Percentiles rank a stretch among this genome's conserved stretches.
These are phyloP conservation scores for Ampelocalamus luodianensis DNA, from an alignment of 176 grass and related monocot genomes.

Conservation along the genomic window DNA sequence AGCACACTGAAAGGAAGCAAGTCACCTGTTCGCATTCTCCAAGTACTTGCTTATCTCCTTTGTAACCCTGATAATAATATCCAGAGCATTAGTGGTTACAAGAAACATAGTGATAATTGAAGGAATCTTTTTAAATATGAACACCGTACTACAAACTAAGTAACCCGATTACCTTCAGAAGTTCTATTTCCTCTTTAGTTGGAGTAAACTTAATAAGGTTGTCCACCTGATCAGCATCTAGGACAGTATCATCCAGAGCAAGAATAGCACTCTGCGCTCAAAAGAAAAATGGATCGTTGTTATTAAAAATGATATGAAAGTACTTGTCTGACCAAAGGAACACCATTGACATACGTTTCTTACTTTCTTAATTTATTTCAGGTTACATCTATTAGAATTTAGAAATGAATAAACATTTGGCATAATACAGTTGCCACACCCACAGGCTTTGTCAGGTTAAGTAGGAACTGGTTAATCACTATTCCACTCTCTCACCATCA, in stretches of 20 bases:
- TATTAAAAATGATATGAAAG: conserved; percentile 24
- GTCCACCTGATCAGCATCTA: conserved; percentile 95
- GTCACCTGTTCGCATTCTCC: conserved; percentile 91
- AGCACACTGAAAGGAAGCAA: conserved; percentile 34
- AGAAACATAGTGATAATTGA: conserved; percentile 17
- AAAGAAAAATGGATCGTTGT: conserved; percentile 14
- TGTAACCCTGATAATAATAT: conserved; percentile 77
- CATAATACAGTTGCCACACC: neutral
- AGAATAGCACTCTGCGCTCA: conserved; percentile 75
- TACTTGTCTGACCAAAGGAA: conserved; percentile 12
- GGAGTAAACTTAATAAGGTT: conserved; percentile 99
- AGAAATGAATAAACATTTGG: neutral
- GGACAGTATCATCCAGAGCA: conserved; percentile 81
- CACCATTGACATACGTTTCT: conserved; percentile 26
- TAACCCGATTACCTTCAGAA: conserved; percentile 75
- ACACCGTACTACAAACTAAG: conserved; percentile 6
- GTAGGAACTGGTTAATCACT: conserved; percentile 22
- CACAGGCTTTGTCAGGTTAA: conserved; percentile 8
- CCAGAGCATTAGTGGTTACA: conserved; percentile 29
- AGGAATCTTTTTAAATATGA: conserved; percentile 21
- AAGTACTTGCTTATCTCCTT: conserved; percentile 88
- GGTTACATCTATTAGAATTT: conserved; percentile 19
- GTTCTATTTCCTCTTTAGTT: conserved; percentile 98
- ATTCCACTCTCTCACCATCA: conserved; percentile 25
- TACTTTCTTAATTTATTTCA: conserved; percentile 24